A percentile compares a stretch with the other conserved stretches of the same genome.
Conservation (phyloP, 768 basidiomycete genomes). For the Amanita rubescens region DNA sequence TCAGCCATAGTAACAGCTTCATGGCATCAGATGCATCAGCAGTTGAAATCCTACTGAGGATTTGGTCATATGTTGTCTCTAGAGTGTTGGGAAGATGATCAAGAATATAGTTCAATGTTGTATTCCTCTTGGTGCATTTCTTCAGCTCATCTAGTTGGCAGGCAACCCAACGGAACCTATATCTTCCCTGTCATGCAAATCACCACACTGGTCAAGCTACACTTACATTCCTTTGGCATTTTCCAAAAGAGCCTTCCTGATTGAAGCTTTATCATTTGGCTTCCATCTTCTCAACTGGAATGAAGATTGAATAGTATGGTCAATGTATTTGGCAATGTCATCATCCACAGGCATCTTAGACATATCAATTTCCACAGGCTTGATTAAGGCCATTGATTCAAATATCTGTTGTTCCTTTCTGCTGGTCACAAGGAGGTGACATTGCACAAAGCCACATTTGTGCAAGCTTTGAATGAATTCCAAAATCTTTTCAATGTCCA, state of each 20-base stretch:
- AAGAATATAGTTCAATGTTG: neutral
- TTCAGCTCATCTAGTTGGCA: neutral
- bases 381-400: neutral
- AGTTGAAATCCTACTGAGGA: neutral
- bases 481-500: neutral
- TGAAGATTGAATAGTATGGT: neutral
- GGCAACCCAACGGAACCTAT: neutral
- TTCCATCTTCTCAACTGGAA: neutral
- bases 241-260: neutral
- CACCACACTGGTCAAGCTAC: neutral
- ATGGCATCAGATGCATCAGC: neutral
- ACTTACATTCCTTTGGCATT: slow-evolving; percentile 1
- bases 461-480: neutral
- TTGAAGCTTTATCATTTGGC: neutral
- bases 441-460: neutral
- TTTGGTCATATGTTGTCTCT: slow-evolving; percentile 2
- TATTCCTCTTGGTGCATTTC: neutral
- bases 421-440: neutral
- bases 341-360: neutral
- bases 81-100: neutral
- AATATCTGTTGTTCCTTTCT: neutral
- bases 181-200: neutral
- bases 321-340: neutral
- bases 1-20: neutral
- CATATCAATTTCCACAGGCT: neutral